Evolutionary conservation across 345 rosid genomes (phyloP).

Genomic region (Jatropha curcas): DNA sequence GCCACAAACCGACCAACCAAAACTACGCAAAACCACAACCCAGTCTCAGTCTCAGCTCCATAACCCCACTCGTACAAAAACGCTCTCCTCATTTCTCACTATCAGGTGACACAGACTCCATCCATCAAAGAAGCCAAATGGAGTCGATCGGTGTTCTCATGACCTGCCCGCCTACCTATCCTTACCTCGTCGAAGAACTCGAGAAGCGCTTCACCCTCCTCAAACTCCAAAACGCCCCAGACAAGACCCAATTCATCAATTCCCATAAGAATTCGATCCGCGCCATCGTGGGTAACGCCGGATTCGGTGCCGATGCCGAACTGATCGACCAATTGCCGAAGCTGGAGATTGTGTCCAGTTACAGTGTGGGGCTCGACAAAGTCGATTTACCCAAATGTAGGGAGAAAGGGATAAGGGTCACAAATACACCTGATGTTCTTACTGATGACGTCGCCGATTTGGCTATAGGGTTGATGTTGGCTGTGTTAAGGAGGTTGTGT

Average conservation of each 20-base stretch:
- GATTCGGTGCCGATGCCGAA: conserved; percentile 64
- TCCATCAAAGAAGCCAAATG: conserved; percentile 33
- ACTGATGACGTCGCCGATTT: conserved; percentile 90
- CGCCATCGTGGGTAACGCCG: conserved; percentile 71
- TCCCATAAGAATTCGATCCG: conserved; percentile 50
- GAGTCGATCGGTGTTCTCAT: conserved; percentile 70
- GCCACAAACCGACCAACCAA: too few species aligned
- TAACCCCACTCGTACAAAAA: not conserved
- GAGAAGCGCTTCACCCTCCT: conserved; percentile 65
- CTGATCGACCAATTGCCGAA: conserved; percentile 63
- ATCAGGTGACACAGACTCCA: not conserved
- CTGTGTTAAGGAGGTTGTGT: conserved; percentile 69
- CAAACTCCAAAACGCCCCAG: conserved; percentile 47
- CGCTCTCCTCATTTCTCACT: not conserved
- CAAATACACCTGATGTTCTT: conserved; percentile 85
- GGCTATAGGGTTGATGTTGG: conserved; percentile 68
- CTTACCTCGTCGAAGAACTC: conserved; percentile 68
- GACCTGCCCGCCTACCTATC: conserved; percentile 55
- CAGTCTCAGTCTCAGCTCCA: too few species aligned
- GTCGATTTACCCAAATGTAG: conserved; percentile 72
- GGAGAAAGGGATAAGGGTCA: conserved; percentile 67
- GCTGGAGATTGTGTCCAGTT: conserved; percentile 73
- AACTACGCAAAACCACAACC: not conserved
- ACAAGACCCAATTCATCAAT: conserved; percentile 44
- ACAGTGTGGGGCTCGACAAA: conserved; percentile 84